Base-by-base conservation (phyloP, 805 yeast species). In the Wickerhamiella dianesei region DNA sequence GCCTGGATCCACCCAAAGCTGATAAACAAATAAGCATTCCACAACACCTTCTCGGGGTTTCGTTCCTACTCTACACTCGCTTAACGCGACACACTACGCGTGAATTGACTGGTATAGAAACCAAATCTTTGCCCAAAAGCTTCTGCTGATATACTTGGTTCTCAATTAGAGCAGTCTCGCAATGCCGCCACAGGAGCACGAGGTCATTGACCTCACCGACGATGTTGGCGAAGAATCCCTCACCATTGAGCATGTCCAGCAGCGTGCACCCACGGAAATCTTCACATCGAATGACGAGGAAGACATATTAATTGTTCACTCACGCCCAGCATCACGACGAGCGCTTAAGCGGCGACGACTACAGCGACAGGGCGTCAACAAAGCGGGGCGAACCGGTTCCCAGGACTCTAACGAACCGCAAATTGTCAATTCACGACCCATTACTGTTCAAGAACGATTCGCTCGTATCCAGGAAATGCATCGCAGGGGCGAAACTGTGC, bases 381-480 rank as follows among this genome's bases (percentile, higher is more conserved):
- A 25, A 25, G 32, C 32, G 32, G 32, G 6, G 32, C 32, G 9
- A 25, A 6, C 32, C 32, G 32, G 32, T 12, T 25, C 32, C 9
- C 6, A 12, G 6, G 32, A 25, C 32, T 6, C 32, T n/a, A 46
- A 37, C 36, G 54, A 44, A n/a, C 9, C 49, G 3, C 37, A 45
- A 4, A 45, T 52, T 9, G 48, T 50, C 13, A 44, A 42, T 3
- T 45, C 48, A 36, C 46, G 44, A 35, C 29, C 18, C 17, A 22
- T 52, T 25, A 52, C 53, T 12, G 40, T 52, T 3, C 49, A 50
- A 45, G 55, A 52, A 22, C 44, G 51, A 16, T 44, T 52, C 17
- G 25, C 37, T 22, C 45, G 20, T 14, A 46, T 52, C 21, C 55
- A 49, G 36, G 53, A 45, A 21, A 41, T 39, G 21, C 55, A 52